These are phyloP conservation scores for Microbotryum saponariae DNA, from an alignment of 1,284 basidiomycete genomes.

Conservation along the genomic window DNA sequence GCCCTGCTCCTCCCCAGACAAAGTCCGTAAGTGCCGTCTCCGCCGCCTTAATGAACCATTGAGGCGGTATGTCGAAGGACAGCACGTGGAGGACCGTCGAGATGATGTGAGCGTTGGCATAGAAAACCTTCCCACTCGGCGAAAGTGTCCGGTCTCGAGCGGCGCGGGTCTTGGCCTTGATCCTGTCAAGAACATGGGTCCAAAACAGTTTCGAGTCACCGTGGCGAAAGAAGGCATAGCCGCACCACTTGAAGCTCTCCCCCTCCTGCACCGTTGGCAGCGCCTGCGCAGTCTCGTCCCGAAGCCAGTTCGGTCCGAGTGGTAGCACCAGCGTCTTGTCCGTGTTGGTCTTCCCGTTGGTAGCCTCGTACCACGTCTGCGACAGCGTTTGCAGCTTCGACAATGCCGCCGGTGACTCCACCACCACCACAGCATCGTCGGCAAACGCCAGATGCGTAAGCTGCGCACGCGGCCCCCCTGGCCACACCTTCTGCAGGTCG, in stretches of 20 bases:
- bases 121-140: no score
- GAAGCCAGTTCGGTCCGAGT: no score
- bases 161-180: background rate
- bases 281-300: background rate
- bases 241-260: background rate
- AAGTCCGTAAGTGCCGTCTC: background rate
- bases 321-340: no score
- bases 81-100: no score
- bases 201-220: background rate
- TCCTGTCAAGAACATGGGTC: background rate
- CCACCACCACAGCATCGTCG: background rate
- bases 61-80: no score
- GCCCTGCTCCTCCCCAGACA: background rate
- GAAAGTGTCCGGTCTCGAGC: no score
- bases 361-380: background rate
- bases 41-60: no score
- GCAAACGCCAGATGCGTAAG: constrained; percentile 4
- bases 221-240: background rate
- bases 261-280: background rate
- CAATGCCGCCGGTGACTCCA: background rate
- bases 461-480: background rate
- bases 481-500: no score
- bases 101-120: no score
- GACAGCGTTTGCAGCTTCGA: background rate
- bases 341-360: no score